phyloP scores from a whole-genome alignment of 495 filamentous ascomycete genomes.

The Penicillium salamii region DNA sequence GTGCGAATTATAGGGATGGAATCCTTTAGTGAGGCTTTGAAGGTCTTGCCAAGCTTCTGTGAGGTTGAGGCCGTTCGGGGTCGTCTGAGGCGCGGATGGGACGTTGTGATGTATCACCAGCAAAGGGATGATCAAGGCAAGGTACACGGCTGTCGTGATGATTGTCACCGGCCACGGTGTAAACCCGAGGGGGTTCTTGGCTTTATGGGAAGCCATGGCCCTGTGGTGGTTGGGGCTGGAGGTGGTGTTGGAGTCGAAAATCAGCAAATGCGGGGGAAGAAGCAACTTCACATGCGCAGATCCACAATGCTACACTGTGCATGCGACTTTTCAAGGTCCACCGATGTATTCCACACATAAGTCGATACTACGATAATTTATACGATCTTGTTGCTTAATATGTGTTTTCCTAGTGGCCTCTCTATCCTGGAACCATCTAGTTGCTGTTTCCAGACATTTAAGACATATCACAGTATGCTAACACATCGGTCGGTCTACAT shows the following conservation, averaged over 20 bases:
- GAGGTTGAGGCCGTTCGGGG: conserved; percentile 64
- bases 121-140: conserved; percentile 66
- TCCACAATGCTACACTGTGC: background rate
- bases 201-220: conserved; percentile 34
- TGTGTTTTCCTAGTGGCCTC: too few species aligned
- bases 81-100: conserved; percentile 62
- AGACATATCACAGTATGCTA: too few species aligned
- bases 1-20: conserved; percentile 85
- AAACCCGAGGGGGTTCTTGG: conserved; percentile 58
- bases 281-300: conserved; percentile 8
- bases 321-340: too few species aligned
- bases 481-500: too few species aligned
- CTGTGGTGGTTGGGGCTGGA: conserved; percentile 3
- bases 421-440: too few species aligned
- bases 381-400: too few species aligned
- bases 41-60: conserved; percentile 87
- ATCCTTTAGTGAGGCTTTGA: conserved; percentile 65
- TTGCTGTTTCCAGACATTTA: too few species aligned
- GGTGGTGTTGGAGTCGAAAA: conserved; percentile 16
- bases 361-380: too few species aligned
- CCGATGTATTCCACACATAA: too few species aligned
- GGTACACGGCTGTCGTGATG: conserved; percentile 65
- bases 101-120: conserved; percentile 73
- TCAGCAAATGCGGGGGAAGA: conserved; percentile 23
- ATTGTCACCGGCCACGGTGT: conserved; percentile 68